Percentiles rank a stretch among this genome's conserved stretches.
Evolutionary conservation across 257 asterid genomes (phyloP).

Genomic region (Solanum chmielewskii): DNA sequence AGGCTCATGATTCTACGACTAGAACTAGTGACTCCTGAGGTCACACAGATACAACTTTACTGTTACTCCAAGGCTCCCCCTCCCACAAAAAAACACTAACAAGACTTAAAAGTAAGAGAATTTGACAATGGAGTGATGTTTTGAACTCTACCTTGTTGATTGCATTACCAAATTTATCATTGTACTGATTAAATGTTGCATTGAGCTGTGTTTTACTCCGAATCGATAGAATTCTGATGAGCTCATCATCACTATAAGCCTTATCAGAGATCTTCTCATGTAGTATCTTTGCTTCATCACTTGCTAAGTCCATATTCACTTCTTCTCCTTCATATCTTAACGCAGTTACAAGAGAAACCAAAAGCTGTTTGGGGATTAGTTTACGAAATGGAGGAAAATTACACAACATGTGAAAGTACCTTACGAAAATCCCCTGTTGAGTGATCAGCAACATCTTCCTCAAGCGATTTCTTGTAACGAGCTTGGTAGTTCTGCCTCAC

Average conservation of each 20-base stretch:
- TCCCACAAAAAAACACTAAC: background rate
- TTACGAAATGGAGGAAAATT: background rate
- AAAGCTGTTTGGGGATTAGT: conserved; percentile 40
- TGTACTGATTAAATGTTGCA: conserved; percentile 75
- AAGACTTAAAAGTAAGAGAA: background rate
- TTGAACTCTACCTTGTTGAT: conserved; percentile 49
- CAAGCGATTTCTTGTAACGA: conserved; percentile 65
- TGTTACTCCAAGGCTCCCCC: background rate
- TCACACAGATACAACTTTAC: background rate
- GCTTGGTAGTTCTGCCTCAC: conserved; percentile 54
- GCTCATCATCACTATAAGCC: conserved; percentile 60
- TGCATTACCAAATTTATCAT: conserved; percentile 57
- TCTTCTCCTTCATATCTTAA: conserved; percentile 82
- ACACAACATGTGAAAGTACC: conserved; percentile 21
- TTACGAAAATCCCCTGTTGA: conserved; percentile 59
- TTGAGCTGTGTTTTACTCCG: conserved; percentile 88
- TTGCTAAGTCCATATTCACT: conserved; percentile 53
- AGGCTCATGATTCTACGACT: background rate
- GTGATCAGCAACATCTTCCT: conserved; percentile 84
- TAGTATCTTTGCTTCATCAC: conserved; percentile 65
- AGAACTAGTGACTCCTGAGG: background rate
- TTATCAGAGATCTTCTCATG: conserved; percentile 60
- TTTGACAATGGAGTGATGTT: background rate
- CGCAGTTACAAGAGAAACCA: conserved; percentile 82
- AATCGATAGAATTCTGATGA: conserved; percentile 58